Conservation (phyloP, 768 basidiomycete genomes). For the Boletus huronensis region DNA sequence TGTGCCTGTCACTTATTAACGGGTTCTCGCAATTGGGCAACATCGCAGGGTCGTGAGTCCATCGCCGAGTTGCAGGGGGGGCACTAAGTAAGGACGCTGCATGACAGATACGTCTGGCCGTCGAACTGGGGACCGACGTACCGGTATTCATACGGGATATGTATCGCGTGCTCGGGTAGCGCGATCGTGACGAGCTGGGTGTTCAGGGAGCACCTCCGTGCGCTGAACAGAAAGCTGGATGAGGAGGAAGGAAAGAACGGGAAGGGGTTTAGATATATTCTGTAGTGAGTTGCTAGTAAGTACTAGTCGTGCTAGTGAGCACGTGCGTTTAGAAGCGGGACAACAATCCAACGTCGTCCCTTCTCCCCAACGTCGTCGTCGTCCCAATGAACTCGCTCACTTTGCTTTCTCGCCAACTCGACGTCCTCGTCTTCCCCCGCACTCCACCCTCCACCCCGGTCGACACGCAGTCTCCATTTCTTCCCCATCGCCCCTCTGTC, state of each 20-base stretch:
- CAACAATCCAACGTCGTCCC: background rate
- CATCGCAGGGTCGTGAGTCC: slow-evolving; percentile 71
- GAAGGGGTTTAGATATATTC: slow-evolving; percentile 46
- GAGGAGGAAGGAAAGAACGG: slow-evolving; percentile 31
- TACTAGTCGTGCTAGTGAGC: background rate
- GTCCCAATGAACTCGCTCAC: slow-evolving; percentile 75
- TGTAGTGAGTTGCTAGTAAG: slow-evolving; percentile 24
- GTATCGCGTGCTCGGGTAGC: slow-evolving; percentile 53
- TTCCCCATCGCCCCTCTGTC: slow-evolving; percentile 20
- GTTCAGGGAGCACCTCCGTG: slow-evolving; percentile 43
- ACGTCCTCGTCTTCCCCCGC: slow-evolving; percentile 61
- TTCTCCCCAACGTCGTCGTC: background rate
- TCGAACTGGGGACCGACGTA: slow-evolving; percentile 68
- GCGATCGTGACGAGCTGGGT: slow-evolving; percentile 49
- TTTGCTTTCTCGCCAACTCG: slow-evolving; percentile 79
- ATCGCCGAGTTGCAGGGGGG: background rate
- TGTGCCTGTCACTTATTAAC: slow-evolving; percentile 78
- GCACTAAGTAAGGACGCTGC: background rate
- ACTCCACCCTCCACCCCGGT: slow-evolving; percentile 58
- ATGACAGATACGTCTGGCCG: slow-evolving; percentile 61
- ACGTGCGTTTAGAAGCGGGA: slow-evolving; percentile 6
- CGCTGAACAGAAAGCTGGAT: slow-evolving; percentile 40
- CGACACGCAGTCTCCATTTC: slow-evolving; percentile 34
- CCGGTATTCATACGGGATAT: slow-evolving; percentile 68
- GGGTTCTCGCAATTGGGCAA: slow-evolving; percentile 82